Evolutionary conservation across 2,329 filamentous ascomycete species (phyloP), one percentile per base, ranked within the genome.

Genomic region (Penicillium vulpinum): DNA sequence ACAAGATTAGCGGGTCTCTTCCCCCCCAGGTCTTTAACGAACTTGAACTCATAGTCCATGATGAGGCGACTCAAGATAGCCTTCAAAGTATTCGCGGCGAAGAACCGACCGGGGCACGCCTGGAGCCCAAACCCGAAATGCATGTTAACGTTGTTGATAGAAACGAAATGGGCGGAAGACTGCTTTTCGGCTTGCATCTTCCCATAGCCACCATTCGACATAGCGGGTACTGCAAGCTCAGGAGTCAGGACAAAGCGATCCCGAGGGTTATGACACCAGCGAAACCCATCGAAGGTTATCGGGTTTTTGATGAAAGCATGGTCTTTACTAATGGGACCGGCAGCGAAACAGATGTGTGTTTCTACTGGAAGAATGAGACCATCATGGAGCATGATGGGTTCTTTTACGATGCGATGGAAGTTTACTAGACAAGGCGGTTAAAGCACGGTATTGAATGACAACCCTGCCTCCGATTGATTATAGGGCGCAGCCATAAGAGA

Each of bases 1-100:
- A 54, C 41, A 16, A 68, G 35, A 53, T 72, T 71, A 13, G 45
- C 24, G 0, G 69, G 66, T 29, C 65, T 63, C 11, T 44, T 52
- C 26, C 58, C 57, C 26, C n/a, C 43, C 22, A 54, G 53, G 5
- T 54, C 46, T 4, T 61, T 56, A 36, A 63, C 59, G n/a, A 69
- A 66, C 44, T 67, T 67, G 24, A 72, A 63, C 5, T 72, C 69
- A 44, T 72, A 72, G 7, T 70, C 68, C 26, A 65, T 51, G 11
- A 70, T 55, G 24, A 72, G 54, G 13, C 65, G 65, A 26, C 69
- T 69, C 29, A 70, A 39, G 31, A 70, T 61, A 3, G 65, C 63
- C 46, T 71, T 70, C 33, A 67, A 58, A 4, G 62, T 62, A 38
- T 59, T 61, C 21, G 48, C 51, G 2, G 61, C 65, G n/a, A 69